These are phyloP conservation scores for Ampelomyces quisqualis DNA, from an alignment of 2,329 filamentous ascomycete species.

Conservation along the genomic window DNA sequence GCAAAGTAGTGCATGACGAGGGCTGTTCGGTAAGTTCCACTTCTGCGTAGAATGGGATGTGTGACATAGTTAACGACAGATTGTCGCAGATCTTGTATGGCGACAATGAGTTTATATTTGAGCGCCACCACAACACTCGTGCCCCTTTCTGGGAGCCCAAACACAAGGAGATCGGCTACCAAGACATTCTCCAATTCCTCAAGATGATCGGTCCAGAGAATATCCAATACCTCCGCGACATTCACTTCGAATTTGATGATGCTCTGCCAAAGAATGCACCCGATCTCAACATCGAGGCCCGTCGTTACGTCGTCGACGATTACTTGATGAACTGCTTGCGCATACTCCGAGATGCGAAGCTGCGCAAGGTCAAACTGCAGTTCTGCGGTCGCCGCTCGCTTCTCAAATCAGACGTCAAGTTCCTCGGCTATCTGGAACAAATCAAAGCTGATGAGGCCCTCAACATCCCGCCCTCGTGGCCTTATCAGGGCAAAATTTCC, in stretches of 20 bases:
- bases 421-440: slow-evolving; percentile 48
- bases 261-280: slow-evolving; percentile 47
- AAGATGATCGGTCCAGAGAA: slow-evolving; percentile 52
- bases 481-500: slow-evolving; percentile 39
- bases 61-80: too few species aligned
- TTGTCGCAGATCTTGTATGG: slow-evolving; percentile 47
- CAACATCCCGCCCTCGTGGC: slow-evolving; percentile 16
- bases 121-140: slow-evolving; percentile 41
- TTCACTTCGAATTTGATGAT: slow-evolving; percentile 51
- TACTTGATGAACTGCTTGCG: slow-evolving; percentile 50
- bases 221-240: slow-evolving; percentile 48
- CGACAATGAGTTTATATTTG: slow-evolving; percentile 52
- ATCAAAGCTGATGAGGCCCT: slow-evolving; percentile 49
- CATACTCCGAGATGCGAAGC: slow-evolving; percentile 45
- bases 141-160: slow-evolving; percentile 45
- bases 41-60: too few species aligned
- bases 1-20: slow-evolving; percentile 49
- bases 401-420: slow-evolving; percentile 42
- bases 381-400: slow-evolving; percentile 47
- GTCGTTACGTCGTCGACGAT: slow-evolving; percentile 53
- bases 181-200: slow-evolving; percentile 48
- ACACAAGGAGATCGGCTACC: slow-evolving; percentile 52
- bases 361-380: slow-evolving; percentile 46
- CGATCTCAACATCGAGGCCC: slow-evolving; percentile 43
- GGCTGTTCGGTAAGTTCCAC: slow-evolving; percentile 41